Percentiles rank a stretch among this genome's conserved stretches.
These are phyloP conservation scores for Globisporangium sylvaticum DNA, from an alignment of 352 stramenopile genomes.

Conservation along the genomic window DNA sequence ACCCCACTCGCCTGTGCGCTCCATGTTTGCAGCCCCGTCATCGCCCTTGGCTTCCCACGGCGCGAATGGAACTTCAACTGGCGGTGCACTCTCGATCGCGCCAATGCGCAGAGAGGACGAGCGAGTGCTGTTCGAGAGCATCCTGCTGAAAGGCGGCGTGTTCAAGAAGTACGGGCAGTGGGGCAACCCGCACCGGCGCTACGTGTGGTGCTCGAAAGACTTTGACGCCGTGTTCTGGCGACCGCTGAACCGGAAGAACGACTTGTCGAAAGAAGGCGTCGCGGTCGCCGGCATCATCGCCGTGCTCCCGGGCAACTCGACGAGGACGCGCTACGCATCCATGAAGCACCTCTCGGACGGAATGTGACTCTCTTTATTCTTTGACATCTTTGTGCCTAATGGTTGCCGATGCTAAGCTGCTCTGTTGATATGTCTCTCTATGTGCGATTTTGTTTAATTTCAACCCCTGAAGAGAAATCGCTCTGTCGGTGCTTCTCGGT, in stretches of 20 bases:
- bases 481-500: constrained; percentile 62
- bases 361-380: constrained; percentile 12
- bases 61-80: not conserved
- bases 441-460: not conserved
- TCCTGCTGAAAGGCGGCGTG: constrained; percentile 59
- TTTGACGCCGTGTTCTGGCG: constrained; percentile 64
- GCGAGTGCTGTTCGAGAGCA: constrained; percentile 45
- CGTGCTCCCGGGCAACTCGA: constrained; percentile 55
- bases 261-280: constrained; percentile 53
- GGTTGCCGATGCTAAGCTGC: not conserved
- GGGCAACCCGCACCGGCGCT: constrained; percentile 68
- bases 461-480: constrained; percentile 46
- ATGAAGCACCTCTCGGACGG: constrained; percentile 76
- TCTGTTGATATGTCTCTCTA: not conserved
- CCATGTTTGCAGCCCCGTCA: not conserved
- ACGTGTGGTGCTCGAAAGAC: constrained; percentile 69
- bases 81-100: not conserved
- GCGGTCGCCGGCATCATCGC: constrained; percentile 38
- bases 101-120: constrained; percentile 27
- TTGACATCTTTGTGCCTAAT: not conserved
- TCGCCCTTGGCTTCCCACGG: not conserved
- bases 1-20: not conserved
- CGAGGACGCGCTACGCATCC: constrained; percentile 61
- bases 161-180: constrained; percentile 80
- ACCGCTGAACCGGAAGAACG: constrained; percentile 65